Evolutionary conservation across 2,329 filamentous ascomycete species (phyloP).

Genomic region (Blastomyces emzantsi): DNA sequence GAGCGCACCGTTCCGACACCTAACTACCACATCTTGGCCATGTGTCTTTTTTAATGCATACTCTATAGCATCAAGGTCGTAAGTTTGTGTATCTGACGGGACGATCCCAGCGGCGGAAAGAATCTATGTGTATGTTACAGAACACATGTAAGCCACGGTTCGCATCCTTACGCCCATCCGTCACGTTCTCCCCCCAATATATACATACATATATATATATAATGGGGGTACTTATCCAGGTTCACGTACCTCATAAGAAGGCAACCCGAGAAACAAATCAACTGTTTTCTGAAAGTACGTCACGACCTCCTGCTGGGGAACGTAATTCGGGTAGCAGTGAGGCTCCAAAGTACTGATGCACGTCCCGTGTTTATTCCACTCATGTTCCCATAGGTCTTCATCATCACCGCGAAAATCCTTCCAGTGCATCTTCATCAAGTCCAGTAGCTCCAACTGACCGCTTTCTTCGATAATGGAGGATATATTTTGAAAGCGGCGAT

Average conservation of each 20-base stretch:
- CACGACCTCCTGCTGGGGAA: conserved; percentile 48
- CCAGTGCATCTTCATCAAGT: conserved; percentile 54
- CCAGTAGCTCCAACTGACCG: conserved; percentile 42
- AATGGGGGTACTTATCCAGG: not conserved
- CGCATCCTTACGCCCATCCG: not conserved
- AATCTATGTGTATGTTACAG: not conserved
- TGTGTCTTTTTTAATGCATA: conserved; percentile 41
- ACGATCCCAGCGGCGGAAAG: conserved; percentile 48
- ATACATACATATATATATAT: too few species aligned
- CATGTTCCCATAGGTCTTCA: conserved; percentile 58
- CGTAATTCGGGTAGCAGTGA: conserved; percentile 52
- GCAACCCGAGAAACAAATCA: conserved; percentile 46
- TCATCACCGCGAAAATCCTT: conserved; percentile 47
- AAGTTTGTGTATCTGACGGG: conserved; percentile 43
- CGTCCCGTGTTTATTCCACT: conserved; percentile 64
- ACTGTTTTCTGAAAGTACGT: conserved; percentile 50
- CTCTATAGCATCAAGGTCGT: conserved; percentile 44
- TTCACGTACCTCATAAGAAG: conserved; percentile 42
- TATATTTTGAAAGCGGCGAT: conserved; percentile 50
- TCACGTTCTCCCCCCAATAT: not conserved
- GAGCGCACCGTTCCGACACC: conserved; percentile 41
- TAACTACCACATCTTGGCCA: conserved; percentile 42
- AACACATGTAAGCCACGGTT: not conserved
- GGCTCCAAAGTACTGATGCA: conserved; percentile 62
- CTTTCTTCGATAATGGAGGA: conserved; percentile 44